phyloP scores from a whole-genome alignment of 1,139 yeast species.

The Suhomyces kunorum region DNA sequence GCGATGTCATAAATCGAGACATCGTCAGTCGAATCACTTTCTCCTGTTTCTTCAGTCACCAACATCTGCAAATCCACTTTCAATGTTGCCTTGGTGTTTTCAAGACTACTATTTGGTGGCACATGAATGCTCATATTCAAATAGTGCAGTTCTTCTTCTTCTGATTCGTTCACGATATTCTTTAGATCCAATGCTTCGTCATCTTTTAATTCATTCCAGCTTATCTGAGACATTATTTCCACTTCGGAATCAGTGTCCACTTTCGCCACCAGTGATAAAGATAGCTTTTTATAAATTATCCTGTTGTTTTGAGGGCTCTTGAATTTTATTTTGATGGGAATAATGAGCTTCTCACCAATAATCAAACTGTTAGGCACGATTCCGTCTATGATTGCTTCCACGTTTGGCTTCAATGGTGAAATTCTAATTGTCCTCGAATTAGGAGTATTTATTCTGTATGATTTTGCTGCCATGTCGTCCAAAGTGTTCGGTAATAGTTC shows the following conservation, averaged over 20 bases:
- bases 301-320: slow-evolving; percentile 19
- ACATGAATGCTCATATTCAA: slow-evolving; percentile 33
- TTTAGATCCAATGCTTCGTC: slow-evolving; percentile 39
- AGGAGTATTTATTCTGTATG: slow-evolving; percentile 8
- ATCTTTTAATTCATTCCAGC: slow-evolving; percentile 45
- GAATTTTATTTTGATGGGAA: slow-evolving; percentile 26
- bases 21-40: slow-evolving; percentile 11
- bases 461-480: slow-evolving; percentile 1
- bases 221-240: slow-evolving; percentile 27
- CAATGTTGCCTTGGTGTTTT: slow-evolving; percentile 15
- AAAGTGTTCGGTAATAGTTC: slow-evolving; percentile 1
- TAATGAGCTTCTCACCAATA: slow-evolving; percentile 32
- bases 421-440: slow-evolving; percentile 14
- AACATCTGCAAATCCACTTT: slow-evolving; percentile 29
- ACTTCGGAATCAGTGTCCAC: slow-evolving; percentile 21
- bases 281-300: slow-evolving; percentile 24
- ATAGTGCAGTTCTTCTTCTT: slow-evolving; percentile 14
- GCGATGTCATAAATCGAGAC: slow-evolving; percentile 30
- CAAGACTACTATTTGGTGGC: slow-evolving; percentile 17
- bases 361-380: slow-evolving; percentile 16
- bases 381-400: slow-evolving; percentile 12
- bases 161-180: slow-evolving; percentile 14
- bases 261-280: slow-evolving; percentile 25
- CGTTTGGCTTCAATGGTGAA: slow-evolving; percentile 21
- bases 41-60: slow-evolving; percentile 24